These are phyloP conservation scores for Helenozyma baotianmanensis DNA, from an alignment of 805 yeast species.

Conservation along the genomic window DNA sequence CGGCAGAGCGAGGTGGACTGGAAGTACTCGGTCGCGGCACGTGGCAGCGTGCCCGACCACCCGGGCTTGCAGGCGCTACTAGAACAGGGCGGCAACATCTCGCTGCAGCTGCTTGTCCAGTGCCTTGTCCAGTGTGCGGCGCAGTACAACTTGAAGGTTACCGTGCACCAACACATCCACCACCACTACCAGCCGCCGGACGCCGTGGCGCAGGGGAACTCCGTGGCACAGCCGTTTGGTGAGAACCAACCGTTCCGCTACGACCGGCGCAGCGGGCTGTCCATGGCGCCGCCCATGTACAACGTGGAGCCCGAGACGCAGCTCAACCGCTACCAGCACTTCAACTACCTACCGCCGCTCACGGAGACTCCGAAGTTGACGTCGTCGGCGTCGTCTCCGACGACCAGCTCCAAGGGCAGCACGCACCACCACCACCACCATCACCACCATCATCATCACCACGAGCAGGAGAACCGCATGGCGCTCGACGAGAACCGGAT, in stretches of 20 bases:
- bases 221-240: background rate
- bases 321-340: constrained; percentile 46
- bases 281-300: constrained; percentile 1
- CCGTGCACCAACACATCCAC: constrained; percentile 83
- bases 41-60: constrained; percentile 22
- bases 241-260: background rate
- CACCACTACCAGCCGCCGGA: constrained; percentile 54
- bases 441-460: constrained; percentile 30
- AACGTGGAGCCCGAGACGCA: constrained; percentile 14
- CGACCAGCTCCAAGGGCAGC: constrained; percentile 13
- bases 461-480: constrained; percentile 13
- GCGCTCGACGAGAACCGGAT: constrained; percentile 9
- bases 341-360: constrained; percentile 67
- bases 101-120: constrained; percentile 50
- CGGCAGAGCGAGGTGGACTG: constrained; percentile 50
- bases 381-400: constrained; percentile 49
- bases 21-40: constrained; percentile 47
- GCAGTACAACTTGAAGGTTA: constrained; percentile 50
- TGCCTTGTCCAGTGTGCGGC: constrained; percentile 58
- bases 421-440: constrained; percentile 15
- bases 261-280: constrained; percentile 1
- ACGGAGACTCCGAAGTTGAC: constrained; percentile 67
- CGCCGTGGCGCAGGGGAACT: too few species aligned
- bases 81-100: constrained; percentile 45
- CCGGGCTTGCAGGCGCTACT: constrained; percentile 20